Conservation (phyloP, 1,284 basidiomycete genomes). For the Tilletiaria anomala region DNA sequence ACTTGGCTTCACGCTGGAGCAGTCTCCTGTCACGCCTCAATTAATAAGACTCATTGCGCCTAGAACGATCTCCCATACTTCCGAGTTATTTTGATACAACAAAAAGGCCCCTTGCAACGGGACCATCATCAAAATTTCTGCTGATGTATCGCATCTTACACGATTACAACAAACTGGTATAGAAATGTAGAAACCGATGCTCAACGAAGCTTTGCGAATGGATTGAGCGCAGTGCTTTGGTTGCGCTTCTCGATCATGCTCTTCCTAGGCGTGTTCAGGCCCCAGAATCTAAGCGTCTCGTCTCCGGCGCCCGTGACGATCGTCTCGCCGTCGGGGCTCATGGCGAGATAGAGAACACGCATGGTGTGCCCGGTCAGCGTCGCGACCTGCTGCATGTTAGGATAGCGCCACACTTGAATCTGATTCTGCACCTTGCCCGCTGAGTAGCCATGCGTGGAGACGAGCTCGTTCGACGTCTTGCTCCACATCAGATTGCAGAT, state of each 20-base stretch:
- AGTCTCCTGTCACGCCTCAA: too few species aligned
- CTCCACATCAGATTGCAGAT: conserved; percentile 98
- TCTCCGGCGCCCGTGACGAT: conserved; percentile 97
- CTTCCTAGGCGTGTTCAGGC: conserved; percentile 28
- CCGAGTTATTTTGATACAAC: too few species aligned
- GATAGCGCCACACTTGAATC: conserved; percentile 96
- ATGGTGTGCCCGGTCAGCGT: conserved; percentile 84
- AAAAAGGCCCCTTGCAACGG: too few species aligned
- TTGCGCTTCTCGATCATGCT: conserved; percentile 14
- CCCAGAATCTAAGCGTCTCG: conserved; percentile 86
- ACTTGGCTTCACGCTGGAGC: too few species aligned
- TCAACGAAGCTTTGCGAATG: conserved; percentile 33
- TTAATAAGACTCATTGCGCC: too few species aligned
- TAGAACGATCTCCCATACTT: too few species aligned
- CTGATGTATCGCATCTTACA: too few species aligned
- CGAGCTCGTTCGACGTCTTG: conserved; percentile 78
- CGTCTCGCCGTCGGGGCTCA: conserved; percentile 91
- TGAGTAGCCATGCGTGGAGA: conserved; percentile 94
- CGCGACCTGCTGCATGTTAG: conserved; percentile 55
- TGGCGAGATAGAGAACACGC: conserved; percentile 77
- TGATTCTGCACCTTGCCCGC: conserved; percentile 88
- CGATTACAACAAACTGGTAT: too few species aligned
- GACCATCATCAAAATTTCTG: too few species aligned
- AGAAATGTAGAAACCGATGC: too few species aligned
- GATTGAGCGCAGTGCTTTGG: conserved; percentile 21